Evolutionary conservation across 2,329 filamentous ascomycete species (phyloP).

Genomic region (Teratosphaeria epicoccoides): DNA sequence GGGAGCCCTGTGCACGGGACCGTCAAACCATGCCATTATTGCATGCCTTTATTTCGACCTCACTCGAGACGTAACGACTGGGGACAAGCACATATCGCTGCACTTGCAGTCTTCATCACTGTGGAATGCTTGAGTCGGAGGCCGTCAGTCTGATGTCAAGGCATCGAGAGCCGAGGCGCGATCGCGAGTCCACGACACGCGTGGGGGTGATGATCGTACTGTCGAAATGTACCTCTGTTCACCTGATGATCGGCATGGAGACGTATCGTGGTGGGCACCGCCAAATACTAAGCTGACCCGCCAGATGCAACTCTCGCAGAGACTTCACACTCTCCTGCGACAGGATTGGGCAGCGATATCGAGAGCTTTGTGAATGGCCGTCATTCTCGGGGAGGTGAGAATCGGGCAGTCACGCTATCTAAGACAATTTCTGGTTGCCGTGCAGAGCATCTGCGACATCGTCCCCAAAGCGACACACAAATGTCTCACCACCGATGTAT

Average conservation of each 20-base stretch:
- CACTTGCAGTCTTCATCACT: too few species aligned
- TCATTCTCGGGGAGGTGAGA: too few species aligned
- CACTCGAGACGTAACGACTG: background rate
- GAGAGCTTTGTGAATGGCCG: background rate
- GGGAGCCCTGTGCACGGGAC: background rate
- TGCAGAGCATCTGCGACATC: too few species aligned
- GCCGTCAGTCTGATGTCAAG: too few species aligned
- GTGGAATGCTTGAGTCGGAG: too few species aligned
- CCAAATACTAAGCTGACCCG: background rate
- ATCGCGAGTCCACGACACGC: background rate
- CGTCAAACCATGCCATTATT: background rate
- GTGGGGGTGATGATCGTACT: background rate
- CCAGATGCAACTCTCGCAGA: background rate
- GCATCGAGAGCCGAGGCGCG: background rate
- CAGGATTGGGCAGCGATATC: background rate
- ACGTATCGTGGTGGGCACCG: background rate
- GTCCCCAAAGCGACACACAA: too few species aligned
- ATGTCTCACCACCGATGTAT: too few species aligned
- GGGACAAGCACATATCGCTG: background rate
- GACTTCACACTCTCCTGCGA: background rate
- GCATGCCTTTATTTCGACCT: background rate
- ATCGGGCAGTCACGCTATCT: too few species aligned
- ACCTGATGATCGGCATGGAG: background rate
- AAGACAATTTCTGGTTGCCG: too few species aligned
- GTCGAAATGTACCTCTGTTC: background rate